Conservation (phyloP, 73 alveolate species). For the Stentor coeruleus region DNA sequence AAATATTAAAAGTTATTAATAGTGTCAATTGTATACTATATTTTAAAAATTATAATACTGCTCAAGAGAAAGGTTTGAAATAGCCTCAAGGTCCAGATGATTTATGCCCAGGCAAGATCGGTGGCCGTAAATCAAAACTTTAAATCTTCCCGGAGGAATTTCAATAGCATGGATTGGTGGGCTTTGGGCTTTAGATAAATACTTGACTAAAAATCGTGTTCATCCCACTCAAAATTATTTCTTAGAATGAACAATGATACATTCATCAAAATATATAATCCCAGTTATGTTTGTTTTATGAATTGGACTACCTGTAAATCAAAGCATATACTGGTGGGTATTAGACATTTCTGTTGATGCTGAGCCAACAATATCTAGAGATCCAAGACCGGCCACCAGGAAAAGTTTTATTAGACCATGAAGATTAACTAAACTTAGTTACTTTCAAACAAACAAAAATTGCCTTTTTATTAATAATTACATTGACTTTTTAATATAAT, state of each 20-base stretch:
- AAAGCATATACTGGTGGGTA: constrained; percentile 7
- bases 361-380: constrained; percentile 2
- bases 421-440: not conserved
- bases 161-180: constrained; percentile 24
- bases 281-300: constrained; percentile 3
- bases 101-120: constrained; percentile 23
- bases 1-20: too few relatives aligned
- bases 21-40: not conserved
- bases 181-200: constrained; percentile 16
- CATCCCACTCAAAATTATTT: not conserved
- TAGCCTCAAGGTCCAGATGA: constrained; percentile 34
- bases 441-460: not conserved
- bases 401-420: not conserved
- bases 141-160: not conserved
- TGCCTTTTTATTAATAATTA: too few relatives aligned
- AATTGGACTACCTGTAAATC: not conserved
- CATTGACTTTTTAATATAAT: too few relatives aligned
- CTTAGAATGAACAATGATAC: not conserved
- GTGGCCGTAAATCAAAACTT: constrained; percentile 14
- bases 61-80: constrained; percentile 21
- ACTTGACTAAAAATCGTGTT: not conserved
- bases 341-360: not conserved
- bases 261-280: not conserved
- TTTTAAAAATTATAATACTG: constrained; percentile 3
- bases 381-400: constrained; percentile 27